A percentile compares a stretch with the other conserved stretches of the same genome.
phyloP scores from a whole-genome alignment of 352 stramenopile genomes.

The Pythium vanterpoolii region DNA sequence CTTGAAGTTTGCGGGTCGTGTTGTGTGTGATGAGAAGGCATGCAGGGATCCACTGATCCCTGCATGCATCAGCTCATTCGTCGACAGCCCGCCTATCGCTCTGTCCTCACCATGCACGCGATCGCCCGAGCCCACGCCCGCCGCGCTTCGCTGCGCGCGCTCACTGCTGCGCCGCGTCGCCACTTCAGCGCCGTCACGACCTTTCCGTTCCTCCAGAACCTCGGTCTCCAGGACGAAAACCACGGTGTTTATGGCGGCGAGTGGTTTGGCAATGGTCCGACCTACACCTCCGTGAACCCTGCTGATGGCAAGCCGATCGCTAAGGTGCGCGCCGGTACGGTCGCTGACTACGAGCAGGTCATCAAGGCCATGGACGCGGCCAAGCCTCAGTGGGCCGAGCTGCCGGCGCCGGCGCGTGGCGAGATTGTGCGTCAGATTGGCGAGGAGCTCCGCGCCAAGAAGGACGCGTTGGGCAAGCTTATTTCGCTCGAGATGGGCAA shows the following conservation, averaged over 20 bases:
- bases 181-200: slow-evolving; percentile 42
- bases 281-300: slow-evolving; percentile 84
- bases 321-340: slow-evolving; percentile 75
- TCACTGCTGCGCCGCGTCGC: slow-evolving; percentile 17
- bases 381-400: slow-evolving; percentile 81
- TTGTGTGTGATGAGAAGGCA: slow-evolving; percentile 19
- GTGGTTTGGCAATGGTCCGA: slow-evolving; percentile 82
- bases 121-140: slow-evolving; percentile 11
- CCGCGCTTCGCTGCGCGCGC: slow-evolving; percentile 7
- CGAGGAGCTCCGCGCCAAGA: slow-evolving; percentile 86
- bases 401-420: slow-evolving; percentile 83
- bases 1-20: slow-evolving; percentile 17
- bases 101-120: slow-evolving; percentile 14
- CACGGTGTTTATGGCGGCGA: slow-evolving; percentile 81
- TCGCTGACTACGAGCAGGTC: slow-evolving; percentile 82
- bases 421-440: slow-evolving; percentile 93
- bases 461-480: slow-evolving; percentile 86
- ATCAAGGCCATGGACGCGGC: slow-evolving; percentile 78
- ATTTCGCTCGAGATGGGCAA: slow-evolving; percentile 94
- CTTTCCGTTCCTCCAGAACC: slow-evolving; percentile 78
- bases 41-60: background rate
- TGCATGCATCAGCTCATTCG: slow-evolving; percentile 13
- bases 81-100: slow-evolving; percentile 12
- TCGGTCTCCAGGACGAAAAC: slow-evolving; percentile 83
- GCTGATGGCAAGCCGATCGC: slow-evolving; percentile 82